These are phyloP conservation scores for Ogataea hybrid DNA, from an alignment of 1,139 yeast species.

Conservation along the genomic window DNA sequence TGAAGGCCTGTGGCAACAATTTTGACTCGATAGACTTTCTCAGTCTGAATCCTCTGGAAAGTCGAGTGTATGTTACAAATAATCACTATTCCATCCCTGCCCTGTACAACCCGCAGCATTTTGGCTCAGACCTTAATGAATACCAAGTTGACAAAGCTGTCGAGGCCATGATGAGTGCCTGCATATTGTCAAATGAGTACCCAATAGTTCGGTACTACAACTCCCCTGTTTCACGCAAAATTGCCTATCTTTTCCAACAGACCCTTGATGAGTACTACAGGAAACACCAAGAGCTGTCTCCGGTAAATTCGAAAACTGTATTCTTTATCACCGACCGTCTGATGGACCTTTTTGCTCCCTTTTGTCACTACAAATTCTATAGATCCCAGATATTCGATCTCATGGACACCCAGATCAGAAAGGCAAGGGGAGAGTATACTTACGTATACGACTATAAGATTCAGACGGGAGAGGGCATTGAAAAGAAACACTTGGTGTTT, in stretches of 20 bases:
- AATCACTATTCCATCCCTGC: conserved; percentile 60
- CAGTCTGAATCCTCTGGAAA: conserved; percentile 29
- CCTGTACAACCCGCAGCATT: conserved; percentile 68
- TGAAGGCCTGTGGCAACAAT: conserved; percentile 17
- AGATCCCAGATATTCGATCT: conserved; percentile 89
- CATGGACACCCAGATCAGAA: conserved; percentile 44
- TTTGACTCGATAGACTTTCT: conserved; percentile 26
- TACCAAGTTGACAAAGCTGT: conserved; percentile 62
- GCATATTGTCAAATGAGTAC: conserved; percentile 82
- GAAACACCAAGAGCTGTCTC: conserved; percentile 61
- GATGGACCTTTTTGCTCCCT: conserved; percentile 78
- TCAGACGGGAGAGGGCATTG: conserved; percentile 49
- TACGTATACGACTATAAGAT: conserved; percentile 56
- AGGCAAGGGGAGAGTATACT: conserved; percentile 44
- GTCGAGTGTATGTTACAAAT: conserved; percentile 29
- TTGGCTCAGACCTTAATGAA: conserved; percentile 61
- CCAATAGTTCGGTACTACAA: conserved; percentile 84
- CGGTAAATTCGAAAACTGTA: conserved; percentile 59
- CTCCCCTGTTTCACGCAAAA: conserved; percentile 62
- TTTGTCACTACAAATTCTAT: conserved; percentile 89
- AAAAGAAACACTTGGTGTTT: conserved; percentile 24
- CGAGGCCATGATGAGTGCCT: conserved; percentile 59
- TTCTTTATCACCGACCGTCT: conserved; percentile 80
- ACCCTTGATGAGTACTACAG: conserved; percentile 77
- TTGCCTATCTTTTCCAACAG: conserved; percentile 71